Evolutionary conservation across 129 eudicot species (phyloP), one percentile per base, ranked within the genome.

Genomic region (Lactuca saligna): DNA sequence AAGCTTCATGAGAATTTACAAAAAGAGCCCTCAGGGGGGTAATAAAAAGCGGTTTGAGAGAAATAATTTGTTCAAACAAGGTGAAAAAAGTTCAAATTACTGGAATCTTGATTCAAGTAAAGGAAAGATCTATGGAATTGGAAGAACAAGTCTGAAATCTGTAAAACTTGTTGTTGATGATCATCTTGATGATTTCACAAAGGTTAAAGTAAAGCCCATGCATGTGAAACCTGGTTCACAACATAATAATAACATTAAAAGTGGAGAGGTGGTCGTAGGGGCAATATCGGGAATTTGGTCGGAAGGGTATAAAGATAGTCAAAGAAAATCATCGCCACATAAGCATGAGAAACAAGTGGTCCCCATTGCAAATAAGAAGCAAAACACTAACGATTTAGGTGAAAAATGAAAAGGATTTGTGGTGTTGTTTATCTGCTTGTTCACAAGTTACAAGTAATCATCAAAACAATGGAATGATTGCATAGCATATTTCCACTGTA

Each of bases 1-100:
- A n/a, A 93, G 79, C 80, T 93, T 75, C 97, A 95, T 44, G 97
- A 93, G 79, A 78, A 87, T 32, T 61, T 75, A 49, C 72, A 72
- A 38, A 87, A 84, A 77, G 95, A 81, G 74, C 65, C 79, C 58
- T 37, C 82, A 16, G 86, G 68, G 68, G 17, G 57, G 46, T 34
- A 83, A 76, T 20, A 20, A 20, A 56, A 87, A 87, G 74, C 81
- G 66, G 57, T 81, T 83, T 56, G 90, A 89, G 73, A 75, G 82
- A 65, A 80, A 72, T 70, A 77, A 78, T 71, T 85, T 95, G n/a
- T 83, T 85, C 53, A 89, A 81, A 74, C 82, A 87, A 68, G 79
- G 58, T 6, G 95, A 85, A 57, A 81, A 79, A 34, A 46, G 76
- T 80, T 84, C 88, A 62, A 95, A 82, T 61, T 78, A 82, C 71